Percentiles rank a stretch among this genome's conserved stretches.
These are phyloP conservation scores for Colletotrichum godetiae DNA, from an alignment of 2,329 filamentous ascomycete species.

Conservation along the genomic window DNA sequence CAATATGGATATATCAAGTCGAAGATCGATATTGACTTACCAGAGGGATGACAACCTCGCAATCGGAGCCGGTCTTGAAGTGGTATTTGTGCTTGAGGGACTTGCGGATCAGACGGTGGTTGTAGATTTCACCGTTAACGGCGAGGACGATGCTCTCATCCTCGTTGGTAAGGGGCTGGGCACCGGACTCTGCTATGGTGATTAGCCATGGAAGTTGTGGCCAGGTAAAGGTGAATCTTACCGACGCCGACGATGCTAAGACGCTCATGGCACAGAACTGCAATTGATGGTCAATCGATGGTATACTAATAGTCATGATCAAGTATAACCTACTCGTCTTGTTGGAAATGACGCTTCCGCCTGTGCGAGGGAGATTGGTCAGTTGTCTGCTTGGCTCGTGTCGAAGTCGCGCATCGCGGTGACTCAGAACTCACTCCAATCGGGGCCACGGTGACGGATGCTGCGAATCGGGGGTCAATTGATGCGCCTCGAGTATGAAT, in stretches of 20 bases:
- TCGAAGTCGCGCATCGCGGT: constrained; percentile 32
- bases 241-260: constrained; percentile 97
- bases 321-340: constrained; percentile 80
- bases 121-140: constrained; percentile 99
- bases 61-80: constrained; percentile 99
- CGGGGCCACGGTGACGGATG: constrained; percentile 94
- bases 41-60: constrained; percentile 98
- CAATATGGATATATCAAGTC: not conserved
- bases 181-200: constrained; percentile 79
- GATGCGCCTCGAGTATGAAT: constrained; percentile 32
- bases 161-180: constrained; percentile 93
- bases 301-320: not conserved
- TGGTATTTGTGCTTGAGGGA: constrained; percentile 84
- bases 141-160: constrained; percentile 90
- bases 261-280: constrained; percentile 96
- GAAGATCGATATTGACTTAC: constrained; percentile 61
- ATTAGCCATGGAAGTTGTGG: constrained; percentile 34
- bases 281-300: constrained; percentile 43
- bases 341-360: constrained; percentile 89
- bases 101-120: constrained; percentile 96
- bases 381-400: constrained; percentile 39
- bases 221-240: constrained; percentile 58
- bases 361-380: constrained; percentile 57
- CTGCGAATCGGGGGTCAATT: constrained; percentile 64
- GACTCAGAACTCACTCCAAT: constrained; percentile 85